Conservation (phyloP, 129 eudicot species). For the Kitagawia praeruptora region DNA sequence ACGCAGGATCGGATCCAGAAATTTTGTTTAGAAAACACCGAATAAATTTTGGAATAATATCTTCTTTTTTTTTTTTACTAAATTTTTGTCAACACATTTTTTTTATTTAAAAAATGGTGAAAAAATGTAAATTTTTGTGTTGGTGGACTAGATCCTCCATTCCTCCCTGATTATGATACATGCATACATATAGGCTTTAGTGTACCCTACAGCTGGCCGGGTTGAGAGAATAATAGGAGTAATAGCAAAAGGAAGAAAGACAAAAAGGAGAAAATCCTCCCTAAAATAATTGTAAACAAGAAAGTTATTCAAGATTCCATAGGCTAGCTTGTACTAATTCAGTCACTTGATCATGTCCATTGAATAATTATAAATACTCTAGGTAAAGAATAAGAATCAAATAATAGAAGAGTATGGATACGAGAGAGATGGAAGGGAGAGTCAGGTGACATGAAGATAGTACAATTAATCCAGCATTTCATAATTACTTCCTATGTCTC, state of each 20-base stretch:
- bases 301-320: constrained; percentile 43
- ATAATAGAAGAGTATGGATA: background rate
- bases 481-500: too few relatives aligned
- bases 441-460: background rate
- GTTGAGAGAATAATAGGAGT: constrained; percentile 32
- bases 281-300: constrained; percentile 38
- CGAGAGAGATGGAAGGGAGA: background rate
- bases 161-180: too few relatives aligned
- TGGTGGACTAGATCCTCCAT: too few relatives aligned
- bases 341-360: constrained; percentile 4
- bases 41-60: too few relatives aligned
- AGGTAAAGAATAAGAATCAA: background rate
- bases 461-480: background rate
- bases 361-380: background rate
- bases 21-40: too few relatives aligned
- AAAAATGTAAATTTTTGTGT: too few relatives aligned
- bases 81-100: too few relatives aligned
- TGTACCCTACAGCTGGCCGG: constrained; percentile 21
- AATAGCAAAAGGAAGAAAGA: constrained; percentile 24
- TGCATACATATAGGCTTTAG: background rate
- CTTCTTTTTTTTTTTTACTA: too few relatives aligned
- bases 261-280: constrained; percentile 33
- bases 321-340: constrained; percentile 20
- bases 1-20: too few relatives aligned
- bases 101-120: too few relatives aligned